Evolutionary conservation across 176 grass and related monocot species (phyloP), one percentile per base, ranked within the genome.

Genomic region (Alloteropsis semialata): DNA sequence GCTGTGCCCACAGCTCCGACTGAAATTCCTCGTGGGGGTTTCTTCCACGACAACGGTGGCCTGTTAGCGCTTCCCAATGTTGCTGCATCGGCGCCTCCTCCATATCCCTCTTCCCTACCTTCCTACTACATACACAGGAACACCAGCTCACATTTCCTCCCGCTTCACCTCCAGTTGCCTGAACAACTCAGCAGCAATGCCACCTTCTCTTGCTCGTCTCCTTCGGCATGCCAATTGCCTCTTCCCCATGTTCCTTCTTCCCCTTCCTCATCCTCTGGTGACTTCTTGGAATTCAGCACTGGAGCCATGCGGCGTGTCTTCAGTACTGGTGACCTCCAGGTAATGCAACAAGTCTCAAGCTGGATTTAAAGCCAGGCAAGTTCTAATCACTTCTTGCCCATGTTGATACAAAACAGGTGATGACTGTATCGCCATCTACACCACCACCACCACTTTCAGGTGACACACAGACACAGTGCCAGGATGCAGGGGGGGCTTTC

Each of bases 321-420:
- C 62, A 88, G 87, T 64, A 90, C 88, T 3, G 88, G 89, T n/a
- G 85, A 97, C 54, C 90, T 94, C 79, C 83, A 91, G 89, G 94
- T 94, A 94, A 36, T 22, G 51, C 28, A 59, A 84, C 11, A 87
- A 19, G 9, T 41, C 60, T 67, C 66, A 74, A 17, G 78, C 22
- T 82, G 37, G 19, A 21, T 44, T 56, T 72, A 11, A 45, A 48
- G 29, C 34, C 46, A 15, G 57, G 16, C 46, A 33, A 22, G 5
- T 11, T 27, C 32, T 34, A 81, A 66, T 28, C 29, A 24, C 45
- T 27, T 59, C 12, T 32, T 34, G 2, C 5, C 63, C 30, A 1
- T 71, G 17, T 70, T 68, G 50, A 71, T 59, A 30, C 28, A 48
- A 71, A 88, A 80, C 79, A 98, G 96, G 82, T 79, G 62, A 94